Base-by-base conservation (phyloP, 1,284 basidiomycete species). In the Trichosporon inkin region DNA sequence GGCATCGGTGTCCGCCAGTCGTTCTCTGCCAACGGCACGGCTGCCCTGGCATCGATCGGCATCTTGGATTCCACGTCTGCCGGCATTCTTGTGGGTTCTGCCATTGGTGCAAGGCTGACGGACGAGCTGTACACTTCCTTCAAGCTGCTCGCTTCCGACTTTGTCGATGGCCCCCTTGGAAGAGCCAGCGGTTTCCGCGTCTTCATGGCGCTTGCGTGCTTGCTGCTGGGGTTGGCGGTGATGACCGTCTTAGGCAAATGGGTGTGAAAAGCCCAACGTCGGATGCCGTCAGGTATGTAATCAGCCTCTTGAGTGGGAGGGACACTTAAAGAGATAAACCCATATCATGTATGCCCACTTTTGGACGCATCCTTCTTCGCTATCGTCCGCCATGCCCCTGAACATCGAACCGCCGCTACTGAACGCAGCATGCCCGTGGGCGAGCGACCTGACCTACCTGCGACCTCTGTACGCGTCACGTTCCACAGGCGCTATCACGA, bases 41-140 rank as follows among this genome's bases (percentile, higher is more conserved):
- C 71, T 2, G 65, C 68, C 2, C 57, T 74, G 16, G 56, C 73
- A 1, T 64, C 71, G 5, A 67, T 74, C 32, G 72, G 72, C 16
- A 68, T 74, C 39, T 62, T 74, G 41, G 64, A 96, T 72, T 84
- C 91, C 7, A 78, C 91, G 44, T 92, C 89, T 58, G 84, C 90
- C 0, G 94, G 93, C 3, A 92, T 97, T 69, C 78, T 97, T 6
- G 53, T 56, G 17, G 32, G 54, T n/a, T 14, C 1, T 20, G 8
- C 6, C 17, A 13, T 7, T n/a, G 37, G 14, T 17, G 2, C 34
- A n/a, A 10, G 6, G 40, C 54, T 38, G n/a, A 34, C 24, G 5
- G 5, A 3, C 14, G 49, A 68, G 69, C 61, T 71, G 11, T 71
- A 70, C 60, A 62, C 67, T 7, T 65, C 73, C 0, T 71, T 71